Evolutionary conservation across 2,329 filamentous ascomycete species (phyloP), one percentile per base, ranked within the genome.

Genomic region (Aspergillus persii): DNA sequence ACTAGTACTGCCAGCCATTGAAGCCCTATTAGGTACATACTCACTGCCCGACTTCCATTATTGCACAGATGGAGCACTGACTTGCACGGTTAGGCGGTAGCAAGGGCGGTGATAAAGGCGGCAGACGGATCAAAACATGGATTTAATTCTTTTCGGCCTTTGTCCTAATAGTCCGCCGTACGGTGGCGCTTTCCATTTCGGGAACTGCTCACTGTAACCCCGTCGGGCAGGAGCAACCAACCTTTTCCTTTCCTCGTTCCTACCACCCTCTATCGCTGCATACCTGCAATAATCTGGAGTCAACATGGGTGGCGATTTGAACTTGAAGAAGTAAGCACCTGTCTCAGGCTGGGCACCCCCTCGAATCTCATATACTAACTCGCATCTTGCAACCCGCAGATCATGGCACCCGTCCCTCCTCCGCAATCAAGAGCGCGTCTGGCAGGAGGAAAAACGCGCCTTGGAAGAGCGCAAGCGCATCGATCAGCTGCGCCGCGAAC

Each of bases 401-500:
- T 85, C 91, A 82, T 99, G 94, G 87, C 94, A 99, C 79, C 94
- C 95, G 61, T 87, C 88, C 68, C 84, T 97, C 66, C 87, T 92
- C 79, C 90, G 89, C 80, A 99, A 99, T 77, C 95, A 96, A 81
- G 86, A 87, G 76, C 86, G 86, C 74, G 93, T 97, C 66, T 96
- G 91, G 87, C 87, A 94, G 62, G 91, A 96, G 76, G 93, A 98
- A 73, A 89, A 95, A 75, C 91, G 92, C 66, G 95, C 94, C 3
- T 86, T 99, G 11, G 91, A 95, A 55, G 95, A 99, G 82, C 89
- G 95, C 77, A 98, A 98, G 75, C 89, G 90, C 67, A 96, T 92
- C 62, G 92, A 96, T 59, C 91, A 95, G 71, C 88, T 96, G 62
- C 86, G 92, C 70, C 93, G 96, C 71, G 95, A 99, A 77, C 88